These are phyloP conservation scores for Saprolegnia parasitica DNA, from an alignment of 352 stramenopile genomes.

Conservation along the genomic window DNA sequence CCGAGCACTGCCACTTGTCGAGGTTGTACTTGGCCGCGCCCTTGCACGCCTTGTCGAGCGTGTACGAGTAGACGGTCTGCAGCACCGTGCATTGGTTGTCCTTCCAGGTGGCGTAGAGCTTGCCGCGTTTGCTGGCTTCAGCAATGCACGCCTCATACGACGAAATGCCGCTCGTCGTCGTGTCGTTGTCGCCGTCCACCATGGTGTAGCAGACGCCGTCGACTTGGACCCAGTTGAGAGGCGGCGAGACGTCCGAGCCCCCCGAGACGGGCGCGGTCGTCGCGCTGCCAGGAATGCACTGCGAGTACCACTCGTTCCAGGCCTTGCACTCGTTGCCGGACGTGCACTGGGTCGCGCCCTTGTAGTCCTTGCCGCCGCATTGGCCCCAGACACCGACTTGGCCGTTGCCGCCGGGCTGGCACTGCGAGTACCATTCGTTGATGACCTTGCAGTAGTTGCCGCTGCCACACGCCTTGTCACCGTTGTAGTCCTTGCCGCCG, in stretches of 20 bases:
- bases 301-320: slow-evolving; percentile 25
- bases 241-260: background rate
- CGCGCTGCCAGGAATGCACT: slow-evolving; percentile 4
- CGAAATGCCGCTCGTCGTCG: background rate
- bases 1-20: background rate
- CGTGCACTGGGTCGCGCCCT: slow-evolving; percentile 10
- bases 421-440: slow-evolving; percentile 26
- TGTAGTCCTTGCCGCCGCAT: slow-evolving; percentile 26
- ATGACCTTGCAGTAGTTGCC: slow-evolving; percentile 6
- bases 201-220: background rate
- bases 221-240: background rate
- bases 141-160: background rate
- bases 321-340: background rate
- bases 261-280: too few relatives aligned
- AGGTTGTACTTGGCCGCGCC: background rate
- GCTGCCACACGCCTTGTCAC: background rate
- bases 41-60: background rate
- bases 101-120: background rate
- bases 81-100: background rate
- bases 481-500: slow-evolving; percentile 16
- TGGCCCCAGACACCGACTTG: slow-evolving; percentile 15
- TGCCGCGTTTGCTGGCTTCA: background rate
- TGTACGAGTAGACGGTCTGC: background rate
- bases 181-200: background rate
- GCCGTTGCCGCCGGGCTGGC: background rate